Base-by-base conservation (phyloP, 129 eudicot species). In the Calendula officinalis region DNA sequence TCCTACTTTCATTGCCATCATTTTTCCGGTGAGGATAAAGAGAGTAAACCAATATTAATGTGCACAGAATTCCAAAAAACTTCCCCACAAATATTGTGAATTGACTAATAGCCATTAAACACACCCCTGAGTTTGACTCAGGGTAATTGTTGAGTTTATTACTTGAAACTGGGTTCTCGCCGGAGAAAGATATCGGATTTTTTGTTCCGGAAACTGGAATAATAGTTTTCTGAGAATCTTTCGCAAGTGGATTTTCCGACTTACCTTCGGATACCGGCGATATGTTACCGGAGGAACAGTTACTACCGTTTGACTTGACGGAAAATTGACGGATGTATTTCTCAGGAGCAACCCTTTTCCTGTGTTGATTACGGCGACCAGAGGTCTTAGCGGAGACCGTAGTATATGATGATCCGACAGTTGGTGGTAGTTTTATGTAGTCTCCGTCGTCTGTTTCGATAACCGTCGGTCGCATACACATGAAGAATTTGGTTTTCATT, bases 41-140 rank as follows among this genome's bases (percentile, higher is more conserved):
- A 17, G 67, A 62, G 54, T 57, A 81, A 62, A 76, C 46, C 41
- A 69, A 68, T 43, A 81, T 51, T 43, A 70, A 47, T 5, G 77
- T 67, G 22, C 74, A 68, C 47, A 81, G 16, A 7, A 81, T 76
- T 60, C 76, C 82, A 50, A 78, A 45, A 0, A 72, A 4, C 51
- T 70, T 72, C 6, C 86, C 86, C 40, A 78, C 67, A 36, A 75
- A 75, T 17, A 80, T 71, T 3, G 81, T 80, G 60, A 68, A 35
- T 12, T 75, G 56, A 50, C 64, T 70, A 59, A 65, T 76, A 8
- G 47, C 56, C 66, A 80, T 40, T 1, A 80, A 11, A 68, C 39
- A 43, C 42, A 52, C 51, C 47, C 72, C 81, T 1, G 63, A 56
- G 53, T 71, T 76, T 14, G 57, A 62, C 59, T 66, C 15, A 27